Evolutionary conservation across 2,329 filamentous ascomycete genomes (phyloP), one percentile per base, ranked within the genome.

Genomic region (Diplodia mutila): DNA sequence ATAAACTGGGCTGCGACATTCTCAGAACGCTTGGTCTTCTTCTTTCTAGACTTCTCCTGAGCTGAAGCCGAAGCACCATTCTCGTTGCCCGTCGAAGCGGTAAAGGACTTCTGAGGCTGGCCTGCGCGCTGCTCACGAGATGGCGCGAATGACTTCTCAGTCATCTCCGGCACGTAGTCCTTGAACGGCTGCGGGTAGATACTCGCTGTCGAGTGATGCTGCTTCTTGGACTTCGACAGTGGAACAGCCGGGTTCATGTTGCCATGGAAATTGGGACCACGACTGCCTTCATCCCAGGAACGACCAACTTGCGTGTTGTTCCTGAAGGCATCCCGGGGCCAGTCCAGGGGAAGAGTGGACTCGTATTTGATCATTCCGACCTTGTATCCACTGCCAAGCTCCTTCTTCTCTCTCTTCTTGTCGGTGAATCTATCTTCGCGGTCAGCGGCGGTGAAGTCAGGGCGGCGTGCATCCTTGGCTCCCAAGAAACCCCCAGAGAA

Each of bases 251-350:
- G 54, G 55, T 67, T 67, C 21, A 67, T 46, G 18, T 32, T 34
- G 32, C 25, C 32, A 16, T 12, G 48, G 6, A 53, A 21, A 21
- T 39, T 49, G 7, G 64, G 39, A 4, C 27, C 52, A n/a, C 12
- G 29, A 25, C 59, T 21, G 7, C 57, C 80, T 98, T 87, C 83
- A 97, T 97, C 84, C 97, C 94, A 70, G 98, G 85, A 2, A 97
- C 93, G 76, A 97, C 93, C 68, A 90, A 90, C 80, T 93, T 97
- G 82, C 97, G 97, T n/a, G 87, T 69, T 85, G 67, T 88, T 77
- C 11, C n/a, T 18, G 29, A 63, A 51, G 75, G 29, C 21, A 3
- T 39, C 21, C 27, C 32, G 5, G 7, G 37, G 39, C 59, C 59
- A 68, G 42, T 68, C 67, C 14, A 27, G 16, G 2, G 67, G 67